Conservation (phyloP, 345 rosid species). For the Noccaea caerulescens region DNA sequence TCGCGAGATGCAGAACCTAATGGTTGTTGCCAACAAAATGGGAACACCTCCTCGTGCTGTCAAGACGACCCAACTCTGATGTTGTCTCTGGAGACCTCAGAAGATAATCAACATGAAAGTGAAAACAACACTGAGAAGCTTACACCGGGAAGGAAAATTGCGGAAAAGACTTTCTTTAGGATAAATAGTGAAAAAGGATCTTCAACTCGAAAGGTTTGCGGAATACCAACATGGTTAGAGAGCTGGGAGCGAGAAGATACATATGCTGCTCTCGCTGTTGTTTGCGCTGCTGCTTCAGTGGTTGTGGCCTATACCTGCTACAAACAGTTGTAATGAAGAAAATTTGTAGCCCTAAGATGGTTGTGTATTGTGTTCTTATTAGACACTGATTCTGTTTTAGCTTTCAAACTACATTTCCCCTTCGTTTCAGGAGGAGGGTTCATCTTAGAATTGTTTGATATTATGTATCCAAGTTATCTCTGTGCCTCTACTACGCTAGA, state of each 20-base stretch:
- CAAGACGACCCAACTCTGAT: constrained; percentile 32
- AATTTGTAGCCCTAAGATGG: constrained; percentile 19
- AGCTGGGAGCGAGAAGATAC: constrained; percentile 96
- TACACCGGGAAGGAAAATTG: constrained; percentile 60
- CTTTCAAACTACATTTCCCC: constrained; percentile 25
- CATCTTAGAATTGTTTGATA: constrained; percentile 22
- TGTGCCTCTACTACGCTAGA: constrained; percentile 5
- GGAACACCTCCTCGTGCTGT: constrained; percentile 55
- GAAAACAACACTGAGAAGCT: constrained; percentile 44
- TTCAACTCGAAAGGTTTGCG: constrained; percentile 53
- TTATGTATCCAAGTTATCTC: constrained; percentile 2
- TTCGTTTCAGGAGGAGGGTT: constrained; percentile 23
- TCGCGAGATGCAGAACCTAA: constrained; percentile 47
- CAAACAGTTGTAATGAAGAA: constrained; percentile 56
- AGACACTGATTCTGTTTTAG: constrained; percentile 23
- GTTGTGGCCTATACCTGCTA: constrained; percentile 75
- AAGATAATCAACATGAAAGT: constrained; percentile 39
- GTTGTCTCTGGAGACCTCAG: constrained; percentile 53
- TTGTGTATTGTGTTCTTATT: constrained; percentile 32
- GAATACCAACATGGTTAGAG: constrained; percentile 79
- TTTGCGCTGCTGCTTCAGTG: constrained; percentile 80
- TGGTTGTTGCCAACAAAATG: constrained; percentile 73
- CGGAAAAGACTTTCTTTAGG: constrained; percentile 48
- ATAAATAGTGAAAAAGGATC: constrained; percentile 58
- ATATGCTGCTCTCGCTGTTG: constrained; percentile 80